Conservation (phyloP, 306 rosid genomes). For the Notholithocarpus densiflorus region DNA sequence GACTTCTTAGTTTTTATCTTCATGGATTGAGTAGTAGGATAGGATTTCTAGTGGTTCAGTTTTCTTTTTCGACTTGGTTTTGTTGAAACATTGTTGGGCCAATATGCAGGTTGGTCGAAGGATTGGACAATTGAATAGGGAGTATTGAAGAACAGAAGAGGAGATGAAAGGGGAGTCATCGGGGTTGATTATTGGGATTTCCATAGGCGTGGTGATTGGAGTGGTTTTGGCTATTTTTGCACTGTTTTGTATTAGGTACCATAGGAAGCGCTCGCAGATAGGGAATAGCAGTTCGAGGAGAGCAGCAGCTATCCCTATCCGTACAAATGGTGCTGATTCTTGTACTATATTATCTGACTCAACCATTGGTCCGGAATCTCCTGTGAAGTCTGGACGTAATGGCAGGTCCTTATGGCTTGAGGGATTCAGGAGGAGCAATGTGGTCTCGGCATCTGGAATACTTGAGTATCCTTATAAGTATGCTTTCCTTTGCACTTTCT, state of each 20-base stretch:
- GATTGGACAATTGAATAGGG: conserved; percentile 45
- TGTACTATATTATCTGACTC: conserved; percentile 79
- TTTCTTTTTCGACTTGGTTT: conserved; percentile 14
- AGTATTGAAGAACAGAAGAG: conserved; percentile 22
- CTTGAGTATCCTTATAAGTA: conserved; percentile 94
- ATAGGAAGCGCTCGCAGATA: conserved; percentile 79
- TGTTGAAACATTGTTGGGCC: conserved; percentile 11
- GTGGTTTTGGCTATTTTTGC: conserved; percentile 75
- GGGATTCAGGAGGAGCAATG: conserved; percentile 70
- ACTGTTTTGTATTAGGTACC: conserved; percentile 75
- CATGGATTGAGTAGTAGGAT: conserved; percentile 3
- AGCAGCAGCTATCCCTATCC: conserved; percentile 81
- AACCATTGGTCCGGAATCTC: conserved; percentile 91
- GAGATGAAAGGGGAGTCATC: conserved; percentile 83
- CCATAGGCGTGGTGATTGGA: conserved; percentile 93
- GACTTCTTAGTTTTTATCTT: conserved; percentile 32
- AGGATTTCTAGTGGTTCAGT: neutral
- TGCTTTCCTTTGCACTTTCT: conserved; percentile 23
- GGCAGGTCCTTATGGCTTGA: conserved; percentile 73
- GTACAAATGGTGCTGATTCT: conserved; percentile 84
- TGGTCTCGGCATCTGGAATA: conserved; percentile 88
- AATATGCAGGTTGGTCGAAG: conserved; percentile 49
- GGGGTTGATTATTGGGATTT: conserved; percentile 88
- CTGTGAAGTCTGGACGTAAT: conserved; percentile 66
- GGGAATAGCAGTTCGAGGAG: conserved; percentile 95